phyloP scores from a whole-genome alignment of 805 yeast genomes.

The Yamadazyma endophytica region DNA sequence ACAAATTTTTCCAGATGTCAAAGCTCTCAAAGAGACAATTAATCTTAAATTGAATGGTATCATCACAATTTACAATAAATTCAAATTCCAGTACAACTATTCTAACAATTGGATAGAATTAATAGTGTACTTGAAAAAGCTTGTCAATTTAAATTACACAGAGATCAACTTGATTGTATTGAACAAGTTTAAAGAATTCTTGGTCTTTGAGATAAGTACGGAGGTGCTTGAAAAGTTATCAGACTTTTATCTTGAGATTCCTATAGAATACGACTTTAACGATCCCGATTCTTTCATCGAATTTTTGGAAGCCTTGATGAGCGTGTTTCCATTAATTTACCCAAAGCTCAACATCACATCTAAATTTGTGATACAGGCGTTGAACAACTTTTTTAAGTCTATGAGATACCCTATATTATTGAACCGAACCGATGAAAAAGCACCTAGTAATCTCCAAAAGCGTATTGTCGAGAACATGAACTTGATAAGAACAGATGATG shows the following conservation, averaged over 20 bases:
- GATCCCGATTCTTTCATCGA: constrained; percentile 52
- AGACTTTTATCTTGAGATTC: constrained; percentile 46
- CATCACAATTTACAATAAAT: constrained; percentile 55
- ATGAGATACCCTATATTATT: constrained; percentile 73
- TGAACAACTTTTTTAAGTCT: constrained; percentile 59
- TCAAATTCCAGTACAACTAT: constrained; percentile 17
- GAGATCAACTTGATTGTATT: constrained; percentile 55
- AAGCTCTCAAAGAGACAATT: constrained; percentile 59
- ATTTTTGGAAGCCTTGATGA: constrained; percentile 51
- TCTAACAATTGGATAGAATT: constrained; percentile 53
- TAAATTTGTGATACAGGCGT: too few relatives aligned
- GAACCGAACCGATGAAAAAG: constrained; percentile 45
- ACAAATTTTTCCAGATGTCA: constrained; percentile 6
- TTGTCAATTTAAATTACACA: constrained; percentile 40
- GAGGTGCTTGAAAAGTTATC: constrained; percentile 30
- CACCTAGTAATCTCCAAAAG: constrained; percentile 59
- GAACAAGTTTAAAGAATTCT: constrained; percentile 46
- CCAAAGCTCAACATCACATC: too few relatives aligned
- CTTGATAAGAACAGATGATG: constrained; percentile 18
- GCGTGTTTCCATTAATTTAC: constrained; percentile 48
- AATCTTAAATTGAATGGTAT: constrained; percentile 62
- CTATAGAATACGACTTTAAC: constrained; percentile 37
- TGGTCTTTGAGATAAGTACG: constrained; percentile 25
- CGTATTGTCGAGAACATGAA: constrained; percentile 51
- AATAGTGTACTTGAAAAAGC: constrained; percentile 42